Conservation (phyloP, 495 filamentous ascomycete species). For the Copromyces sp. region DNA sequence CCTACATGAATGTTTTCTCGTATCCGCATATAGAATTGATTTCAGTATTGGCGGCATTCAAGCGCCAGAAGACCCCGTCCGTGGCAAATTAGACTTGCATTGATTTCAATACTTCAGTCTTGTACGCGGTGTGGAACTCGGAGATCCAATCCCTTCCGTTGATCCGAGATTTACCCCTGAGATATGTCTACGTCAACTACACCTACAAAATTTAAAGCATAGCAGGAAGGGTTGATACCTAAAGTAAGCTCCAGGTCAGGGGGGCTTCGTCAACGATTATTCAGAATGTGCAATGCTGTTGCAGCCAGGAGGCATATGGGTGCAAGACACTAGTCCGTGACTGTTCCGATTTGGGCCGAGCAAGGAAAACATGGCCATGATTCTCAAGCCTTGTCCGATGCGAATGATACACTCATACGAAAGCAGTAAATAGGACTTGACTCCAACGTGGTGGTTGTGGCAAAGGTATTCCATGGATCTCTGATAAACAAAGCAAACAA, state of each 20-base stretch:
- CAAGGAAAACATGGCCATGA: not conserved
- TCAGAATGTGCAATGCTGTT: not conserved
- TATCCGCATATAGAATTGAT: not conserved
- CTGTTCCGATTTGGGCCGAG: not conserved
- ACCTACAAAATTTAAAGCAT: not conserved
- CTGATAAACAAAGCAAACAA: not conserved
- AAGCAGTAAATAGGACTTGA: not conserved
- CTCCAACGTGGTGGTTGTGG: not conserved
- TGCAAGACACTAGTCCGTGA: not conserved
- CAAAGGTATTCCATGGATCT: not conserved
- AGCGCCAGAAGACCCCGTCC: not conserved
- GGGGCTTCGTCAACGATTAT: not conserved
- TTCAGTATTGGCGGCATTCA: not conserved
- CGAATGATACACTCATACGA: not conserved
- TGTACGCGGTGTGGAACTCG: not conserved
- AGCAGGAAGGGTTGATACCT: not conserved
- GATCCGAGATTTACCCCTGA: not conserved
- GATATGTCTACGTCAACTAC: not conserved
- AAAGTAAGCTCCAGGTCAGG: not conserved
- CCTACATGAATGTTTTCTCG: not conserved
- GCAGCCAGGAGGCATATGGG: not conserved
- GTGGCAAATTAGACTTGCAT: not conserved
- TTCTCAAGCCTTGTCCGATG: not conserved
- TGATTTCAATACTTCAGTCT: not conserved
- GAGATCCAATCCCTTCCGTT: not conserved